A percentile compares a stretch with the other conserved stretches of the same genome.
Evolutionary conservation across 176 grass and related monocot genomes (phyloP).

Genomic region (Olyra latifolia): DNA sequence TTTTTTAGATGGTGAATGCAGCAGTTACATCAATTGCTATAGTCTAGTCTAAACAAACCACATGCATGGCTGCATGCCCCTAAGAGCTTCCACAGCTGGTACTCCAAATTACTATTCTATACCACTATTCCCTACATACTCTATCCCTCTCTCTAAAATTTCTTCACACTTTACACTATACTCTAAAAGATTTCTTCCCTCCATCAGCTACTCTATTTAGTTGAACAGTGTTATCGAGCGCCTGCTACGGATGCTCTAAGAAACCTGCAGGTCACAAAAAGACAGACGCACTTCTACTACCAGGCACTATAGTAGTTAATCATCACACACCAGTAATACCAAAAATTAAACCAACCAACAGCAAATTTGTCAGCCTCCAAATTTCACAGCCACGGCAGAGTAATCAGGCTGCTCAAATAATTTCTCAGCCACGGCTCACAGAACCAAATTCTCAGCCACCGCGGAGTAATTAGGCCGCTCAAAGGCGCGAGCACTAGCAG

Average conservation of each 20-base stretch:
- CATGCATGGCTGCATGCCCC: too few species aligned
- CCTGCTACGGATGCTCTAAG: too few species aligned
- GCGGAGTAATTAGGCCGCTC: neutral
- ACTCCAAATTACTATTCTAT: too few species aligned
- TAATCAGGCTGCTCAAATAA: neutral
- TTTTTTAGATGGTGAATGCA: neutral
- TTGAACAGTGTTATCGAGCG: too few species aligned
- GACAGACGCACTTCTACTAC: neutral
- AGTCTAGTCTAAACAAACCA: neutral
- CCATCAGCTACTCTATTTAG: too few species aligned
- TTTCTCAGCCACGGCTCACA: neutral
- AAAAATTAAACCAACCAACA: neutral
- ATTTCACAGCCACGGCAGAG: neutral
- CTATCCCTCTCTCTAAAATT: too few species aligned
- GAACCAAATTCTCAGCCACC: too few species aligned
- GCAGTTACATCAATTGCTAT: neutral
- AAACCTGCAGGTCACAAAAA: neutral
- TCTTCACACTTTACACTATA: too few species aligned
- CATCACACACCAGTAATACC: neutral
- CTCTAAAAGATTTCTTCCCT: too few species aligned
- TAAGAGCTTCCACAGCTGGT: too few species aligned
- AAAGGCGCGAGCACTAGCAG: neutral
- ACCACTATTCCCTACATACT: too few species aligned
- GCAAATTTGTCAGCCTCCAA: neutral
- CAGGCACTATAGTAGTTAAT: neutral